Conservation (phyloP, 306 rosid species). For the Albizia julibrissin region DNA sequence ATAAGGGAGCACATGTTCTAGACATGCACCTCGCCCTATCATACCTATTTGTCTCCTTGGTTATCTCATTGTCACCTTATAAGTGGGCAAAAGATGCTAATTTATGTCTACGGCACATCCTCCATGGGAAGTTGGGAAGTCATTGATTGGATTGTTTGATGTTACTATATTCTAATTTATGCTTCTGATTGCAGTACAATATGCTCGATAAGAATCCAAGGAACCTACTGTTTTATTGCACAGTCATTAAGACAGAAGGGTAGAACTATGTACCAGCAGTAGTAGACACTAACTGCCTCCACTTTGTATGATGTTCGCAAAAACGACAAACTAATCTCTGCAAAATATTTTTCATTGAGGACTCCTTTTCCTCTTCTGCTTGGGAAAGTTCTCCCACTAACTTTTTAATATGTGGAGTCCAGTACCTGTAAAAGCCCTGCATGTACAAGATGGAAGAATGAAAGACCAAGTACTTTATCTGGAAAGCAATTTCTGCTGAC, state of each 20-base stretch:
- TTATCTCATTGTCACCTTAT: slow-evolving; percentile 10
- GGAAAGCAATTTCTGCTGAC: neutral
- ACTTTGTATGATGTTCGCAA: slow-evolving; percentile 71
- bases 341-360: slow-evolving; percentile 72
- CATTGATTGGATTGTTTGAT: neutral
- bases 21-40: slow-evolving; percentile 10
- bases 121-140: slow-evolving; percentile 8
- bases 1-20: neutral
- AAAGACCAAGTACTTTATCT: slow-evolving; percentile 12
- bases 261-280: slow-evolving; percentile 64
- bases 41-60: neutral
- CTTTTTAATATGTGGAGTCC: slow-evolving; percentile 80
- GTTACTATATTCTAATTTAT: slow-evolving; percentile 2
- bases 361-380: slow-evolving; percentile 79
- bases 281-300: slow-evolving; percentile 84
- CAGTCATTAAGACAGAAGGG: slow-evolving; percentile 14
- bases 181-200: slow-evolving; percentile 11
- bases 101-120: slow-evolving; percentile 7
- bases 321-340: slow-evolving; percentile 78
- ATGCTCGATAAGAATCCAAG: neutral
- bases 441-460: slow-evolving; percentile 37
- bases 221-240: slow-evolving; percentile 13
- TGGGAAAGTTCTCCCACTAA: slow-evolving; percentile 64
- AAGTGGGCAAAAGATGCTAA: slow-evolving; percentile 23
- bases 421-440: slow-evolving; percentile 90